Percentiles rank a stretch among this genome's conserved stretches.
Evolutionary conservation across 2,329 filamentous ascomycete genomes (phyloP).

Genomic region (Sarocladium strictum): DNA sequence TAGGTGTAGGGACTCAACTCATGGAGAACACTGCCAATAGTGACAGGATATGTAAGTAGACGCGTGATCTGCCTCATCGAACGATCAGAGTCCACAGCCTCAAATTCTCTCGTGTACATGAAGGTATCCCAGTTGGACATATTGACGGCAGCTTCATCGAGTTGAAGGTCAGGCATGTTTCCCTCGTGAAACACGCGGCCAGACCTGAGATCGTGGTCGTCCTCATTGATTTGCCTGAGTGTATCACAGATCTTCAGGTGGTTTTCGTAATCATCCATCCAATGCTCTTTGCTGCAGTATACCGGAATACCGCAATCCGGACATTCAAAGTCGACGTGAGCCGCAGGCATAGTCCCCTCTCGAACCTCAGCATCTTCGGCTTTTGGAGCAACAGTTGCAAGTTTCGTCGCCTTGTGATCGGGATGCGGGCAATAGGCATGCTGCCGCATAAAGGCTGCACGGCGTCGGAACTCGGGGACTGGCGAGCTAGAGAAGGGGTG

Average conservation of each 20-base stretch:
- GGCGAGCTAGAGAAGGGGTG: constrained; percentile 88
- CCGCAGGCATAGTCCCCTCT: constrained; percentile 48
- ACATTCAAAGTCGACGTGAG: constrained; percentile 88
- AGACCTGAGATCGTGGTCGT: constrained; percentile 89
- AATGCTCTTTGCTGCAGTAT: constrained; percentile 91
- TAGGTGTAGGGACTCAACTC: constrained; percentile 91
- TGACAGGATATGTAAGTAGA: constrained; percentile 88
- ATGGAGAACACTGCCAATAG: constrained; percentile 84
- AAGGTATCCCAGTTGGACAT: constrained; percentile 99
- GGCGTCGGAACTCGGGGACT: constrained; percentile 76
- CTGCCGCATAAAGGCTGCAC: constrained; percentile 86
- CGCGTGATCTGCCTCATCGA: constrained; percentile 90
- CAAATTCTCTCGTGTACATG: constrained; percentile 85
- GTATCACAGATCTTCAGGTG: constrained; percentile 92
- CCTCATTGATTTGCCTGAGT: constrained; percentile 89
- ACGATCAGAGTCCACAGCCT: constrained; percentile 84
- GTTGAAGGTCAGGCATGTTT: constrained; percentile 79
- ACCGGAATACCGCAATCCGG: constrained; percentile 93
- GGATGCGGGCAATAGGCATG: constrained; percentile 93
- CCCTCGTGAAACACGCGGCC: constrained; percentile 93
- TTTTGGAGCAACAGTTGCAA: constrained; percentile 59
- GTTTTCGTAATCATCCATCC: constrained; percentile 90
- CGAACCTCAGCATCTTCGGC: constrained; percentile 43
- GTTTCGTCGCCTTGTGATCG: constrained; percentile 70
- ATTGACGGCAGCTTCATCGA: constrained; percentile 90